Percentiles rank a stretch among this genome's conserved stretches.
Evolutionary conservation across 169 alveolate species (phyloP).

Genomic region (Cryptosporidium canis): DNA sequence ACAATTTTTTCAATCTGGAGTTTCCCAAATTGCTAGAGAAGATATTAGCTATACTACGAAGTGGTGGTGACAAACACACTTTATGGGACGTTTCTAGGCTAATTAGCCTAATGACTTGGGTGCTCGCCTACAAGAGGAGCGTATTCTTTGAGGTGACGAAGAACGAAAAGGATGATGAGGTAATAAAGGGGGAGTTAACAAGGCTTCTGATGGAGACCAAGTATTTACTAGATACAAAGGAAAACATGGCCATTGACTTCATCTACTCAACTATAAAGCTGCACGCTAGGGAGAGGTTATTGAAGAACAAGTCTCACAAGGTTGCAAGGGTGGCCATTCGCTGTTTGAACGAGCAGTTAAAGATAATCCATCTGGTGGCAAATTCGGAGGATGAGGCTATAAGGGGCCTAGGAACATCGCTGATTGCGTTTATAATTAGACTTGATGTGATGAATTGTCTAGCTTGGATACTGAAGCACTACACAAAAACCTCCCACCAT

Average conservation of each 20-base stretch:
- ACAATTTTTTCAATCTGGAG: conserved; percentile 25
- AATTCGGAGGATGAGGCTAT: conserved; percentile 16
- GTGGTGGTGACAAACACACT: conserved; percentile 58
- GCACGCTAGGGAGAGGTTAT: conserved; percentile 24
- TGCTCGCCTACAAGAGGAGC: conserved; percentile 40
- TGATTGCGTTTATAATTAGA: conserved; percentile 23
- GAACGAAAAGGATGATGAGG: background rate
- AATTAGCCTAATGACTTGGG: conserved; percentile 66
- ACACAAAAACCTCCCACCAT: conserved; percentile 38
- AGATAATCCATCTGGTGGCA: conserved; percentile 29
- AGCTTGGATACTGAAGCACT: conserved; percentile 69
- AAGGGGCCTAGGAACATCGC: conserved; percentile 21
- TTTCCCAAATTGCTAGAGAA: conserved; percentile 37
- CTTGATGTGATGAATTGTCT: conserved; percentile 44
- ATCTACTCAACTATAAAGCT: conserved; percentile 33
- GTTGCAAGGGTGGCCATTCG: conserved; percentile 45
- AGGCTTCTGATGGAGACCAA: conserved; percentile 43
- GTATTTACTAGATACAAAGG: conserved; percentile 10
- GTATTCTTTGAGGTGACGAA: conserved; percentile 2
- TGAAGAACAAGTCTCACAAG: conserved; percentile 52
- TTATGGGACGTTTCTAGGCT: conserved; percentile 46
- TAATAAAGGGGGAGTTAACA: conserved; percentile 35
- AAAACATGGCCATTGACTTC: conserved; percentile 23
- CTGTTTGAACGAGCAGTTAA: conserved; percentile 65
- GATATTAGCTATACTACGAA: conserved; percentile 26